phyloP scores from a whole-genome alignment of 306 rosid species.

The Geum urbanum region DNA sequence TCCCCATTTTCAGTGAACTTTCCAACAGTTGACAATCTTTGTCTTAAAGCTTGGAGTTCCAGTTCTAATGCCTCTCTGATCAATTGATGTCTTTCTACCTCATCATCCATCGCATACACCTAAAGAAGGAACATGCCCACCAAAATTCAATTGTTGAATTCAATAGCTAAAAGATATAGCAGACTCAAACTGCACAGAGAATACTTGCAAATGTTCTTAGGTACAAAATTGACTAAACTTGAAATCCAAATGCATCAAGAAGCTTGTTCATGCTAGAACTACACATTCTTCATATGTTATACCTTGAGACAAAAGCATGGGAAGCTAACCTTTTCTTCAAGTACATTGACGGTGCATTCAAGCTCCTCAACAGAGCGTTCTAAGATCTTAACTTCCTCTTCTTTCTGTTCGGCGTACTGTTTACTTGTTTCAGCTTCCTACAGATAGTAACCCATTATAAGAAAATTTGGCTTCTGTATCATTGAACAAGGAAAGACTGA shows the following conservation, averaged over 20 bases:
- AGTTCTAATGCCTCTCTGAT: conserved; percentile 68
- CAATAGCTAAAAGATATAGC: conserved; percentile 7
- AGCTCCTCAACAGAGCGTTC: conserved; percentile 94
- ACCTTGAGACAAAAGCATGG: background rate
- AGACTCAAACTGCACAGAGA: conserved; percentile 7
- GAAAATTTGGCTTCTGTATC: conserved; percentile 21
- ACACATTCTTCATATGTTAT: background rate
- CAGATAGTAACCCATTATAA: conserved; percentile 25
- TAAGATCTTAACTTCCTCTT: conserved; percentile 89
- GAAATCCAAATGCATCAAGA: background rate
- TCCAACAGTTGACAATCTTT: conserved; percentile 59
- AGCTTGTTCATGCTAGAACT: background rate
- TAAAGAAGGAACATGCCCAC: conserved; percentile 23
- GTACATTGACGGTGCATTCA: conserved; percentile 82
- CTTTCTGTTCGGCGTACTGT: conserved; percentile 79
- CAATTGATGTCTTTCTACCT: conserved; percentile 68
- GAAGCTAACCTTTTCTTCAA: conserved; percentile 79
- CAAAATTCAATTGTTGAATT: background rate
- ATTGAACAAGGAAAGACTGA: conserved; percentile 16
- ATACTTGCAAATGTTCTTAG: conserved; percentile 3
- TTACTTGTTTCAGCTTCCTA: conserved; percentile 86
- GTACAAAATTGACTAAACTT: background rate
- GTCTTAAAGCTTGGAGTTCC: conserved; percentile 67
- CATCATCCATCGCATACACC: conserved; percentile 86
- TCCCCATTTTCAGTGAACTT: conserved; percentile 43